These are phyloP conservation scores for Sideroxylon spinosum DNA, from an alignment of 179 eudicot genomes.

Conservation along the genomic window DNA sequence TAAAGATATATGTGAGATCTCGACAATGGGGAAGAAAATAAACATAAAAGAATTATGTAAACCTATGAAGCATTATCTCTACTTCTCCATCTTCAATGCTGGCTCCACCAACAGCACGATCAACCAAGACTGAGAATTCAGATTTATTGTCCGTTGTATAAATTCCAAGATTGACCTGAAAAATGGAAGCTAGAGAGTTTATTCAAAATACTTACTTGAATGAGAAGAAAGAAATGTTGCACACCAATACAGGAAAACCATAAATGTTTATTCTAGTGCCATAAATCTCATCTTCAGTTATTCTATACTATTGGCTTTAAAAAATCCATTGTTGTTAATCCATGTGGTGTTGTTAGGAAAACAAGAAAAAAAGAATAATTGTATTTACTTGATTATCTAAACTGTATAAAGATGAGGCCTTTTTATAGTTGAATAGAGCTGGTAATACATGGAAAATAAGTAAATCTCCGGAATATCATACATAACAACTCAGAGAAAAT, in stretches of 20 bases:
- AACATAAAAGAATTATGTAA: neutral
- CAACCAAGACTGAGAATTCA: conserved; percentile 86
- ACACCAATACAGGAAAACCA: conserved; percentile 3
- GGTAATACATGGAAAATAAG: too few species aligned
- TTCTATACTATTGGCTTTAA: neutral
- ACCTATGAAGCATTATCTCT: conserved; percentile 94
- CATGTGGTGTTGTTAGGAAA: neutral
- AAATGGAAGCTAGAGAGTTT: conserved; percentile 5
- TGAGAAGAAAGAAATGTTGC: neutral
- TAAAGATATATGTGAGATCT: neutral
- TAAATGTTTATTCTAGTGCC: neutral
- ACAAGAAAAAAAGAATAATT: too few species aligned
- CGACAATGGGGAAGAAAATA: neutral
- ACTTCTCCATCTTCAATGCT: conserved; percentile 81
- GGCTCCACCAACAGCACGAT: conserved; percentile 87
- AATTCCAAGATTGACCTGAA: conserved; percentile 82
- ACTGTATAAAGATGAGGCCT: too few species aligned
- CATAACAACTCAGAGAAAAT: too few species aligned
- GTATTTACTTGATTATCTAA: too few species aligned
- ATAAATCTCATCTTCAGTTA: neutral
- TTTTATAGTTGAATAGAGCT: too few species aligned
- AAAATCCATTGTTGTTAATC: neutral
- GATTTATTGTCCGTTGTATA: conserved; percentile 46
- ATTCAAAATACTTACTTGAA: neutral
- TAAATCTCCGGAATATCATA: too few species aligned